Base-by-base conservation (phyloP, 1,284 basidiomycete species). In the Sanghuangporus weigelae region DNA sequence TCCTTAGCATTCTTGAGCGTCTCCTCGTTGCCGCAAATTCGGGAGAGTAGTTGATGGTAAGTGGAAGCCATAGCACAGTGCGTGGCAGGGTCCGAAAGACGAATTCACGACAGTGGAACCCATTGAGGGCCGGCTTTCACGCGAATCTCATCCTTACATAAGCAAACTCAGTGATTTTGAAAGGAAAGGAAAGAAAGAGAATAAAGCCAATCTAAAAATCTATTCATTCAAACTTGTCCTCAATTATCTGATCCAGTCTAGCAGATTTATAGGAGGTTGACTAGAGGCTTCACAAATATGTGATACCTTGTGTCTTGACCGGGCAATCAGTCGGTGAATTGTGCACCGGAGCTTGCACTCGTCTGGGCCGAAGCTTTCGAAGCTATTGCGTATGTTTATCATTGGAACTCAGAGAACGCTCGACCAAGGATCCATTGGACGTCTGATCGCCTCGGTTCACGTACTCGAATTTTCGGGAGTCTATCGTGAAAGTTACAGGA, bases 401-500 rank as follows among this genome's bases (percentile, higher is more conserved):
- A 5, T 31, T 31, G 26, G 26, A 31, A 5, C 26, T 31, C 26
- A 31, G 26, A 31, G 26, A 31, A 31, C 26, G 26, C 26, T 31
- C 4, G 16, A 16, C 21, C 7, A 19, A 46, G 44, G 44, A 46
- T 7, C 8, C 1, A 7, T 46, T 46, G 44, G 44, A 16, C 8
- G 44, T 46, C 44, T 57, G 40, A 21, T 44, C 40, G n/a, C 19
- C 56, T 40, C 31, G 38, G n/a, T 48, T 57, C 40, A 82, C 68
- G 65, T 84, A 84, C 72, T 82, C 81, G 48, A 80, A 89, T 71
- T 88, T 90, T 63, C 87, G 84, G 49, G 89, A 86, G 74, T 94
- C 92, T 58, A 93, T 79, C 0, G 87, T 90, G 66, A 94, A 85
- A 16, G 92, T 93, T 35, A 94, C 86, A 50, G 92, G 92, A 1